These are phyloP conservation scores for Eucalyptus viminalis DNA, from an alignment of 345 rosid species.

Conservation along the genomic window DNA sequence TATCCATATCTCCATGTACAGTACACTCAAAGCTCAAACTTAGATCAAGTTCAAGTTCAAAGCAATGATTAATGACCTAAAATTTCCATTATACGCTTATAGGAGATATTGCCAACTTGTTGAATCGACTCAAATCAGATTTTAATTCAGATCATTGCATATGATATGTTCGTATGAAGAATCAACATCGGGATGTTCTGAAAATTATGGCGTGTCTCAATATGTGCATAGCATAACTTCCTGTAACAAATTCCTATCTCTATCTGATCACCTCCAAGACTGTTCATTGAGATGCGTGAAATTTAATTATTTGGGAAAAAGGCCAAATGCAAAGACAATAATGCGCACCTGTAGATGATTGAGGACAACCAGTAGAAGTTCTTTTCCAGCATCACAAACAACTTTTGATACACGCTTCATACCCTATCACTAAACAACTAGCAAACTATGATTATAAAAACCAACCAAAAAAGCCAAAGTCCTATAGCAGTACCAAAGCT, in stretches of 20 bases:
- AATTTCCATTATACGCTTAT: background rate
- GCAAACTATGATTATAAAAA: background rate
- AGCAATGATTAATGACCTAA: background rate
- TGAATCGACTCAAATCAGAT: background rate
- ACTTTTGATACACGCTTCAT: slow-evolving; percentile 79
- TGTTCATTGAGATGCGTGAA: background rate
- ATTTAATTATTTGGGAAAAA: background rate
- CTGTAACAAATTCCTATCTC: background rate
- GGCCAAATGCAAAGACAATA: background rate
- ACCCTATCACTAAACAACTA: slow-evolving; percentile 30
- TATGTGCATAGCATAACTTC: background rate
- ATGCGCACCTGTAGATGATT: slow-evolving; percentile 76
- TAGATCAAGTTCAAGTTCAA: background rate
- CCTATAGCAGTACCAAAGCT: background rate
- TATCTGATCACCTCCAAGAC: background rate
- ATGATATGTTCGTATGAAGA: background rate
- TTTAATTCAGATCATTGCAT: background rate
- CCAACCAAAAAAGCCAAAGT: background rate
- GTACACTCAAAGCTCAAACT: background rate
- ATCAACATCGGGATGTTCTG: background rate
- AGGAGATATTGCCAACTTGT: background rate
- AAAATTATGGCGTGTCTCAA: background rate
- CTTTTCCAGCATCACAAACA: slow-evolving; percentile 87
- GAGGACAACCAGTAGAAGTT: slow-evolving; percentile 71
- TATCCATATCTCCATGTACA: background rate